phyloP scores from a whole-genome alignment of 306 rosid genomes.

The Pterocarpus santalinus region DNA sequence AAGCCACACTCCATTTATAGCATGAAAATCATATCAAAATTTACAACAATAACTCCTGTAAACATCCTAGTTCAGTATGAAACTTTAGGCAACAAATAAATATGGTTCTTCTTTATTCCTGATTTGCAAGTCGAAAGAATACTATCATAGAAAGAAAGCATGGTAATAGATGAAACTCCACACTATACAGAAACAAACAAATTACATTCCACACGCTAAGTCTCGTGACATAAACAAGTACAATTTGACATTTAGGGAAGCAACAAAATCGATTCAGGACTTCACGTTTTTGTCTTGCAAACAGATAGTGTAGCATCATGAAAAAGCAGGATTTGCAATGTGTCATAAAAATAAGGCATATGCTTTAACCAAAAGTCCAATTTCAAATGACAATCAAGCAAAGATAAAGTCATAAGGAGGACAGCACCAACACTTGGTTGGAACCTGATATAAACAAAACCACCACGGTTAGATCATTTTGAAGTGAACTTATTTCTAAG shows the following conservation, averaged over 20 bases:
- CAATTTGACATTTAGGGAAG: neutral
- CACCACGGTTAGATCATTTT: neutral
- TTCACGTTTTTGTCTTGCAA: neutral
- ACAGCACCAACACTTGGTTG: neutral
- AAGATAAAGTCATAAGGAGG: neutral
- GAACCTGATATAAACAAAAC: slow-evolving; percentile 10
- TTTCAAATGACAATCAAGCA: slow-evolving; percentile 7
- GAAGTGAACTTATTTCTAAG: neutral
- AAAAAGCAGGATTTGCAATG: neutral
- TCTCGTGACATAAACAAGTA: neutral
- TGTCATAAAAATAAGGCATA: neutral
- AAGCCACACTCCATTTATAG: neutral
- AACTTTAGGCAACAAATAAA: slow-evolving; percentile 7
- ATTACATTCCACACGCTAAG: slow-evolving; percentile 3
- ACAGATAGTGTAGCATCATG: slow-evolving; percentile 2
- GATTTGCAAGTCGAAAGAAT: neutral
- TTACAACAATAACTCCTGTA: neutral
- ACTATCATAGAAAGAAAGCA: slow-evolving; percentile 5
- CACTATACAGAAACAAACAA: neutral
- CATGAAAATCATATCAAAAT: neutral
- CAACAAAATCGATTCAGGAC: neutral
- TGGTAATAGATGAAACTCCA: neutral
- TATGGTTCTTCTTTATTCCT: neutral
- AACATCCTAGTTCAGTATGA: neutral
- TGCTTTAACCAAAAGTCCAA: neutral